Conservation (phyloP, 2,329 filamentous ascomycete species). For the Alternaria triticimaculans region DNA sequence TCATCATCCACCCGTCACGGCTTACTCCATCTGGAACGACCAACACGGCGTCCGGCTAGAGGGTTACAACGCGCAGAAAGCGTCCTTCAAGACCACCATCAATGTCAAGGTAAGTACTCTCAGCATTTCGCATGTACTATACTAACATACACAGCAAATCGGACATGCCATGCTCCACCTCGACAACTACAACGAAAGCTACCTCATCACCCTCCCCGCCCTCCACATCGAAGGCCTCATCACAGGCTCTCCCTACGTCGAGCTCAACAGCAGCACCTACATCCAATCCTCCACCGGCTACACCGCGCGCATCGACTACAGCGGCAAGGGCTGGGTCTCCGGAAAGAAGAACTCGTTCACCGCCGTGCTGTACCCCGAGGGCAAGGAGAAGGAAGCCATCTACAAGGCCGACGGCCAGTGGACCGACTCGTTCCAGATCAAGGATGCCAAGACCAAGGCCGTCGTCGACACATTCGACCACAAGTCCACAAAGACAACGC, state of each 20-base stretch:
- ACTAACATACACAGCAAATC: conserved; percentile 64
- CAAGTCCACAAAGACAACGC: conserved; percentile 61
- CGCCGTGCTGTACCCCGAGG: conserved; percentile 74
- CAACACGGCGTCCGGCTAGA: conserved; percentile 76
- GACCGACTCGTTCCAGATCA: conserved; percentile 82
- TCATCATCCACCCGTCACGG: conserved; percentile 93
- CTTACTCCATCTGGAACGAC: conserved; percentile 89
- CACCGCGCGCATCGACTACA: conserved; percentile 89
- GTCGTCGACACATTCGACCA: conserved; percentile 56
- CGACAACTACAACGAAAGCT: conserved; percentile 71
- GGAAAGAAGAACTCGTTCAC: conserved; percentile 94
- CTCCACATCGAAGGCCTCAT: conserved; percentile 95
- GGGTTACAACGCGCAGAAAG: conserved; percentile 96
- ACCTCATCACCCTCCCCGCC: conserved; percentile 88
- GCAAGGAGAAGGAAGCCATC: conserved; percentile 72
- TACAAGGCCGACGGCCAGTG: conserved; percentile 91
- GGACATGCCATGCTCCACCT: conserved; percentile 86
- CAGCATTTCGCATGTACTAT: too few species aligned
- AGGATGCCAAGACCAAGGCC: conserved; percentile 63
- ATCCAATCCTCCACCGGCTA: conserved; percentile 88
- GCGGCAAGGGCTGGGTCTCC: conserved; percentile 90
- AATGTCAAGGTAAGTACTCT: conserved; percentile 69
- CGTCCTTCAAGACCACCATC: conserved; percentile 91
- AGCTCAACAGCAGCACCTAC: conserved; percentile 83
- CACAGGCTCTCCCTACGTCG: conserved; percentile 84